phyloP scores from a whole-genome alignment of 805 yeast genomes.

The Spathaspora sp. region DNA sequence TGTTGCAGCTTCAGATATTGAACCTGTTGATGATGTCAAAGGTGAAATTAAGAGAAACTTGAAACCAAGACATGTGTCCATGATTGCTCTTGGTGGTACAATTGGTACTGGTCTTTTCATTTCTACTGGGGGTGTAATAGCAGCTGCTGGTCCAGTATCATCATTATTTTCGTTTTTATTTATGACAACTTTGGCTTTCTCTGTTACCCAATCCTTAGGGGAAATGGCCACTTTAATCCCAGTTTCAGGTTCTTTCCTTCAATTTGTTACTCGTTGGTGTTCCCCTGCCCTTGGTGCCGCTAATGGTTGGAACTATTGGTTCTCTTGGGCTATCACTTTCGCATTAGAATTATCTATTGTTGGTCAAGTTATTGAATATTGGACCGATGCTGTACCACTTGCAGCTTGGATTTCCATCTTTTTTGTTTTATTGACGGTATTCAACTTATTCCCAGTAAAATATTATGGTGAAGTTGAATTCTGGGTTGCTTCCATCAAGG shows the following conservation, averaged over 20 bases:
- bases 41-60: conserved; percentile 53
- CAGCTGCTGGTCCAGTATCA: conserved; percentile 65
- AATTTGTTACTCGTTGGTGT: conserved; percentile 63
- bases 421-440: conserved; percentile 49
- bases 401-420: conserved; percentile 73
- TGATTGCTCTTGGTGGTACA: conserved; percentile 79
- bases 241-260: conserved; percentile 64
- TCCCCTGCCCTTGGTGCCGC: conserved; percentile 74
- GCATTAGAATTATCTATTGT: conserved; percentile 71
- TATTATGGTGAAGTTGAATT: conserved; percentile 74
- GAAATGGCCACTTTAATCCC: conserved; percentile 82
- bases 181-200: conserved; percentile 62
- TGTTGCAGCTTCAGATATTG: conserved; percentile 4
- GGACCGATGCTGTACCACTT: conserved; percentile 68
- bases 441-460: conserved; percentile 65
- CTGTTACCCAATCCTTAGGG: conserved; percentile 69
- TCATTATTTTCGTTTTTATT: conserved; percentile 61
- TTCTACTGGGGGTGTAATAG: conserved; percentile 46
- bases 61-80: conserved; percentile 64
- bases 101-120: conserved; percentile 78
- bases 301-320: conserved; percentile 72
- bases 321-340: conserved; percentile 73
- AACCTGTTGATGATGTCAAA: neutral
- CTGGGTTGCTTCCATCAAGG: conserved; percentile 67
- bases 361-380: conserved; percentile 59